Evolutionary conservation across 306 rosid species (phyloP), one percentile per base, ranked within the genome.

Genomic region (Begonia fuchsioides): DNA sequence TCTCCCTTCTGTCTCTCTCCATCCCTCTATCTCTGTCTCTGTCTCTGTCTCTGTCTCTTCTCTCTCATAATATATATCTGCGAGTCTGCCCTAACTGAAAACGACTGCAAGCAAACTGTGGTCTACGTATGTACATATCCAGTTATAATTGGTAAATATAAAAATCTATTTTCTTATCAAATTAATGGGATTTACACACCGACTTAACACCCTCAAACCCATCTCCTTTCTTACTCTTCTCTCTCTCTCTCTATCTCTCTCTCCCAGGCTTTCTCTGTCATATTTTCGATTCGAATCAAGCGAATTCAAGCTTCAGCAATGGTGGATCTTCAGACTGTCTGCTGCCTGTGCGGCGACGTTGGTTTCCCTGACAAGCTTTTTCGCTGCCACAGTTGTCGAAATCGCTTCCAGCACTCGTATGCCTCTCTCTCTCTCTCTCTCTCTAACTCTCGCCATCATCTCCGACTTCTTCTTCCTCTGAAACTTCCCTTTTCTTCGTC

Each of bases 331-430:
- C 72, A 73, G 61, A 78, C 76, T 1, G 93, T 88, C 9, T 88
- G 96, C 64, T 83, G 93, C 94, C 71, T 88, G 93, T 88, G 96
- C 32, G 96, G 96, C 20, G 96, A 88, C 52, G 72, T 88, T 61
- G 96, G 96, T 52, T 88, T 88, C 67, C 69, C 80, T 2, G 88
- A 88, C 72, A 88, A 88, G 62, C 86, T 88, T 50, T 88, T 88
- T 71, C 96, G 93, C 69, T 88, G 96, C 76, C 73, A 69, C 83
- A 74, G 74, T 53, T 88, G 96, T 71, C 75, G 49, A 54, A 64
- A 76, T 65, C 96, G 96, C 11, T 88, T 66, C 73, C 96, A 88
- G 54, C 96, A 88, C 88, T 83, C 88, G 88, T 87, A 78, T 26
- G 72, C 2, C 9, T 38, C 39, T 26, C 15, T 19, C n/a, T n/a